Base-by-base conservation (phyloP, 2,329 filamentous ascomycete genomes). In the Pseudocercospora musae region DNA sequence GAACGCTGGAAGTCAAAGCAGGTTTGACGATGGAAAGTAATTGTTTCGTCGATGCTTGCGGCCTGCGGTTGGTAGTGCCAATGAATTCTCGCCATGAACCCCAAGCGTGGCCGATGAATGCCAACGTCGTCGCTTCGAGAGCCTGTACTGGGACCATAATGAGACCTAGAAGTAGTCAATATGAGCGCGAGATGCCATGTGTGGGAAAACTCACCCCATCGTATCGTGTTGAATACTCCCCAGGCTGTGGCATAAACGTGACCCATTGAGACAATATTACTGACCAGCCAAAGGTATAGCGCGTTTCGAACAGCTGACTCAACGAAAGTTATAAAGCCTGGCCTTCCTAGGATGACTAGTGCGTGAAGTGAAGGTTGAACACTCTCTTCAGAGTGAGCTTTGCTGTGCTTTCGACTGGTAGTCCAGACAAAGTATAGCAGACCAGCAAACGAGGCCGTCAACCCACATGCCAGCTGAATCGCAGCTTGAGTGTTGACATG, bases 141-240 rank as follows among this genome's bases (percentile, higher is more conserved):
- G 87, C 82, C 63, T 86, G 83, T 0, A 91, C 86, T 0, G 88
- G 88, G 0, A 91, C 87, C 88, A 91, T 92, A 29, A 91, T 78
- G 0, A 91, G 77, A 0, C 88, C 48, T 52, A 7, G 48, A 21
- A 9, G 20, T 1, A 18, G 20, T 52, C 13, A 25, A 15, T 52
- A 20, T 25, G n/a, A 48, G 9, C n/a, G 5, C n/a, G 18, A 11
- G 27, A 6, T 29, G 7, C 3, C 27, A 29, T 29, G 27, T 29
- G 27, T 7, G 27, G 4, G 27, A 29, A 7, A 9, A 6, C 48
- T 52, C 7, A 52, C 48, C 89, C 88, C 88, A 91, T 13, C 88
- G 82, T 46, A 91, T 91, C 0, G 87, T 91, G 59, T 84, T 89
- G 77, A 92, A 92, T 9, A 91, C 79, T 1, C 87, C 86, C 88